Conservation (phyloP, 352 stramenopile genomes). For the Phytophthora parvispora region DNA sequence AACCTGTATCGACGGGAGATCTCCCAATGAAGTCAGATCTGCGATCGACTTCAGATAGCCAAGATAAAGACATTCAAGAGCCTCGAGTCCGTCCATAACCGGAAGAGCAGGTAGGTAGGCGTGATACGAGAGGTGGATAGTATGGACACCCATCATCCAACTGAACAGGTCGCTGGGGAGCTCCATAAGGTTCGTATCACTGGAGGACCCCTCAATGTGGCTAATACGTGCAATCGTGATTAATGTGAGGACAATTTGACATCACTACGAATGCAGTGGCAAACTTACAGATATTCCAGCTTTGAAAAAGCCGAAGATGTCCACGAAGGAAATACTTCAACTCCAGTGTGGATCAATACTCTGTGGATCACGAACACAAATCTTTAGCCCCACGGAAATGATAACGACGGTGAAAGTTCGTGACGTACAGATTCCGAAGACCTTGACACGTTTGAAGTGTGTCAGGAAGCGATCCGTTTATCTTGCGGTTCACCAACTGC, state of each 20-base stretch:
- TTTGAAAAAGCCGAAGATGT: conserved; percentile 31
- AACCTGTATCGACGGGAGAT: conserved; percentile 28
- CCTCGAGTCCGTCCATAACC: conserved; percentile 8
- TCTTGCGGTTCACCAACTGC: conserved; percentile 36
- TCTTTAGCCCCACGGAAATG: neutral
- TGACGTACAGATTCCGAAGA: conserved; percentile 43
- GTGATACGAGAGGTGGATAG: conserved; percentile 38
- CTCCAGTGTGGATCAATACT: conserved; percentile 41
- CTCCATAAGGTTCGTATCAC: conserved; percentile 20
- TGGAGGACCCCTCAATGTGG: conserved; percentile 36
- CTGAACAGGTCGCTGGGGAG: conserved; percentile 36
- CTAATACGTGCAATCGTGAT: conserved; percentile 3
- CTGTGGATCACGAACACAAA: conserved; percentile 5
- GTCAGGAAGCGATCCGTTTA: conserved; percentile 35
- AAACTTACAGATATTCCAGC: conserved; percentile 48
- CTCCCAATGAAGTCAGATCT: conserved; percentile 6
- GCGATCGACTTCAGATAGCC: conserved; percentile 27
- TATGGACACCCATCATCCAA: conserved; percentile 28
- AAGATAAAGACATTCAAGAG: conserved; percentile 34
- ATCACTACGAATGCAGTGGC: neutral
- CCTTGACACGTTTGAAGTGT: conserved; percentile 18
- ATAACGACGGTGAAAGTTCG: neutral
- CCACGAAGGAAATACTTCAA: conserved; percentile 35
- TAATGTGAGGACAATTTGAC: neutral
- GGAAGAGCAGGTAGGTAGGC: conserved; percentile 19